phyloP scores from a whole-genome alignment of 305 asterid genomes.

The Fraxinus sp. region DNA sequence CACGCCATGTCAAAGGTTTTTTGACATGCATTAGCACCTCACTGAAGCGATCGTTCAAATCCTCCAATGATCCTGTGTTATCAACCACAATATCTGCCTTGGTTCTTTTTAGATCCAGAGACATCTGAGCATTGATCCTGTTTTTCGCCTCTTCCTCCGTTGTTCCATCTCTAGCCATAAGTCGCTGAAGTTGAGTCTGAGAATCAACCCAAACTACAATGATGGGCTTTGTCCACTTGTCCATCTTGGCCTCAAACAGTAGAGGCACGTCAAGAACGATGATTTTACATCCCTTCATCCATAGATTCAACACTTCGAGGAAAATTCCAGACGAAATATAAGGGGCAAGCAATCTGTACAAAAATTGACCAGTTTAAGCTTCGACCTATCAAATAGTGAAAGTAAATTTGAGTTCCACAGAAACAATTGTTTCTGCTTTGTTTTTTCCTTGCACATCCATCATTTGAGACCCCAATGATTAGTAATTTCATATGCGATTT shows the following conservation, averaged over 20 bases:
- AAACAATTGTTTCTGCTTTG: background rate
- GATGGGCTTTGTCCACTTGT: slow-evolving; percentile 78
- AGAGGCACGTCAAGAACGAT: slow-evolving; percentile 89
- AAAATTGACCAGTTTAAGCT: slow-evolving; percentile 6
- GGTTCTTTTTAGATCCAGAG: slow-evolving; percentile 68
- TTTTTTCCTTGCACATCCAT: background rate
- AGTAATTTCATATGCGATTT: background rate
- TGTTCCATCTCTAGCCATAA: slow-evolving; percentile 70
- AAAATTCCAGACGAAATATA: slow-evolving; percentile 70
- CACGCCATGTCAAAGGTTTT: slow-evolving; percentile 78
- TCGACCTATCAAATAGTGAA: background rate
- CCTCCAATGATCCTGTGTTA: slow-evolving; percentile 65
- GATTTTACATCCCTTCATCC: slow-evolving; percentile 65
- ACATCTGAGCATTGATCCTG: slow-evolving; percentile 81
- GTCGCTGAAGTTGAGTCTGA: slow-evolving; percentile 76
- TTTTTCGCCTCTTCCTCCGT: slow-evolving; percentile 66
- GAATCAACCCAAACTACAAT: slow-evolving; percentile 89
- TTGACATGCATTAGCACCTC: slow-evolving; percentile 51
- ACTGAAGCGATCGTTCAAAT: slow-evolving; percentile 52
- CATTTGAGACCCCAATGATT: background rate
- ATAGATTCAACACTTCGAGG: slow-evolving; percentile 63
- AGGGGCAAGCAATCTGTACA: slow-evolving; percentile 75
- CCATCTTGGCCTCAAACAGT: slow-evolving; percentile 86
- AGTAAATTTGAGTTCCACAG: background rate
- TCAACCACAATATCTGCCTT: slow-evolving; percentile 70